Base-by-base conservation (phyloP, 495 filamentous ascomycete species). In the Annulohypoxylon bovei region DNA sequence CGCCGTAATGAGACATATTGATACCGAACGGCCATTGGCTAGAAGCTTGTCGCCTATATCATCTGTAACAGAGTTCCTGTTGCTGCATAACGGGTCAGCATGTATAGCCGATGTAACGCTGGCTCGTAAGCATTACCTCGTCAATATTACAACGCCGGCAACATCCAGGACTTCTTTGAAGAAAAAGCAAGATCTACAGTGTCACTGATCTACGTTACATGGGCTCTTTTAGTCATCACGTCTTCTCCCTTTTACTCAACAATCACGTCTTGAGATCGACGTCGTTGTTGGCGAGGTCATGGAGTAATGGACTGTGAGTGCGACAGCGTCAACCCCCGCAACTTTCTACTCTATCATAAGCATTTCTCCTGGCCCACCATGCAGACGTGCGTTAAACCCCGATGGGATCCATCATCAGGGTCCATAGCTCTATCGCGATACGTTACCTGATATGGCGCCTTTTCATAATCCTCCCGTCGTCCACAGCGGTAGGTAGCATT, bases 81-180 rank as follows among this genome's bases (percentile, higher is more conserved):
- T 40, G 39, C 11, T n/a, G 39, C 55, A 47, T 44, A 33, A 60
- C 16, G 56, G 37, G n/a, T 32, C 56, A 35, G 56, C 27, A 32
- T 60, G 56, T 39, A 47, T 16, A 8, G 18, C 23, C 56, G 56
- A 47, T 60, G 56, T 60, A 60, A 60, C 27, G 39, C 39, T 46
- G 12, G 25, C 39, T n/a, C 14, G 39, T 32, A 18, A 33, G 40
- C 18, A 8, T 47, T 8, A 60, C 40, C 27, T 46, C 39, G 23
- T n/a, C n/a, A 53, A 20, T 30, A 53, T 30, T 23, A 53, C 49
- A 11, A 25, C 28, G 14, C 28, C 49, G n/a, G 28, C n/a, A 27
- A 53, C 3, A 53, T 12, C 27, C 27, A 53, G 49, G 8, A 32
- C 6, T 7, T 7, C 27, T 53, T n/a, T 1, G 25, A 53, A 20